phyloP scores from a whole-genome alignment of 2,329 filamentous ascomycete genomes.

The Nothomitra cinnamomea region DNA sequence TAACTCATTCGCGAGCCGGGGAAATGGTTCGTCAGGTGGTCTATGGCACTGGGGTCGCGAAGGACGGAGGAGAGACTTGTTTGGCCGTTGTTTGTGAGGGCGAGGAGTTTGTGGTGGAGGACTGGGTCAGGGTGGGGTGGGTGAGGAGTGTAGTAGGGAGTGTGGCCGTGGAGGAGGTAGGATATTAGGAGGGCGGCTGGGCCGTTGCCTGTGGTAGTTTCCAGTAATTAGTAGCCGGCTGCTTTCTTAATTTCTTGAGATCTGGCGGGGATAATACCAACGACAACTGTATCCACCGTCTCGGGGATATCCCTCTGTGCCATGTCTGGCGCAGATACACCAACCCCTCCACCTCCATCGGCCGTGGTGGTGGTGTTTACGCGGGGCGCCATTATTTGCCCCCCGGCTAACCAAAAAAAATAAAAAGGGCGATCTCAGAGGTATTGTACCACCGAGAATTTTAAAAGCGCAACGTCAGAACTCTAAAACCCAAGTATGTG shows the following conservation, averaged over 20 bases:
- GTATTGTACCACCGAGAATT: too few relatives aligned
- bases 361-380: too few relatives aligned
- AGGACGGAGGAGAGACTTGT: constrained; percentile 32
- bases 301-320: constrained; percentile 14
- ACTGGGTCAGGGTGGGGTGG: constrained; percentile 36
- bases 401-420: too few relatives aligned
- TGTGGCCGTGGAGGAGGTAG: constrained; percentile 43
- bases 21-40: constrained; percentile 26
- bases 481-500: too few relatives aligned
- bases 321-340: too few relatives aligned
- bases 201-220: constrained; percentile 33
- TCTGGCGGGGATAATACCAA: constrained; percentile 7
- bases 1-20: constrained; percentile 37
- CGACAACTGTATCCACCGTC: constrained; percentile 24
- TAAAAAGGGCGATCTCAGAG: too few relatives aligned
- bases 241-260: not conserved
- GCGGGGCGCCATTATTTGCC: too few relatives aligned
- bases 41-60: constrained; percentile 25
- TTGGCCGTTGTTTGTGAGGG: constrained; percentile 22
- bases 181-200: constrained; percentile 44
- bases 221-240: not conserved
- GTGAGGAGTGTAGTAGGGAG: constrained; percentile 36
- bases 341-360: too few relatives aligned
- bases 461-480: too few relatives aligned
- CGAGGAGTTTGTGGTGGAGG: constrained; percentile 36